These are phyloP conservation scores for Paecilomyces fulvus DNA, from an alignment of 2,329 filamentous ascomycete species.

Conservation along the genomic window DNA sequence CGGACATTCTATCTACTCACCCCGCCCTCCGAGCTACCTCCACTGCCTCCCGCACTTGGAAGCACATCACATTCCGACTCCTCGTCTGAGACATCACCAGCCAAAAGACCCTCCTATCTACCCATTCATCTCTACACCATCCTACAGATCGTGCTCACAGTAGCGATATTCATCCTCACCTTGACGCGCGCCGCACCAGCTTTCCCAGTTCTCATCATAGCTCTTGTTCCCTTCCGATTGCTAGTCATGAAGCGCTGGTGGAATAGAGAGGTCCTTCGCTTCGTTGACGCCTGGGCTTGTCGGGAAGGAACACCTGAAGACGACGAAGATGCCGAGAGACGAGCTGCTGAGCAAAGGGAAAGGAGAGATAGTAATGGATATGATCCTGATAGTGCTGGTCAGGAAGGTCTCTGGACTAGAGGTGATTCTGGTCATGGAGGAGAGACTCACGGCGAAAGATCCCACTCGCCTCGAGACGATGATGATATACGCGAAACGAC, in stretches of 20 bases:
- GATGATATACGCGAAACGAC: neutral
- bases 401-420: neutral
- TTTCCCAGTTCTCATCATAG: constrained; percentile 57
- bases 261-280: constrained; percentile 48
- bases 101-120: constrained; percentile 37
- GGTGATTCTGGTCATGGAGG: neutral
- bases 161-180: constrained; percentile 54
- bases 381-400: neutral
- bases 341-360: constrained; percentile 1
- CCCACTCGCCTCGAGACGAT: neutral
- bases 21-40: constrained; percentile 43
- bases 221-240: constrained; percentile 54
- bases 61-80: constrained; percentile 1
- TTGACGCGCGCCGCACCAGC: constrained; percentile 55
- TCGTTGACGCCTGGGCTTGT: constrained; percentile 44
- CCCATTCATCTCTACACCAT: constrained; percentile 53
- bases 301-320: constrained; percentile 48
- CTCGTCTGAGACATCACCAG: constrained; percentile 14
- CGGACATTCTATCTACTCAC: constrained; percentile 53
- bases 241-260: constrained; percentile 53
- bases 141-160: constrained; percentile 50
- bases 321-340: constrained; percentile 22
- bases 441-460: neutral
- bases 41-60: constrained; percentile 30
- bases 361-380: constrained; percentile 1